These are phyloP conservation scores for Geranium rotundifolium DNA, from an alignment of 345 rosid genomes.

Conservation along the genomic window DNA sequence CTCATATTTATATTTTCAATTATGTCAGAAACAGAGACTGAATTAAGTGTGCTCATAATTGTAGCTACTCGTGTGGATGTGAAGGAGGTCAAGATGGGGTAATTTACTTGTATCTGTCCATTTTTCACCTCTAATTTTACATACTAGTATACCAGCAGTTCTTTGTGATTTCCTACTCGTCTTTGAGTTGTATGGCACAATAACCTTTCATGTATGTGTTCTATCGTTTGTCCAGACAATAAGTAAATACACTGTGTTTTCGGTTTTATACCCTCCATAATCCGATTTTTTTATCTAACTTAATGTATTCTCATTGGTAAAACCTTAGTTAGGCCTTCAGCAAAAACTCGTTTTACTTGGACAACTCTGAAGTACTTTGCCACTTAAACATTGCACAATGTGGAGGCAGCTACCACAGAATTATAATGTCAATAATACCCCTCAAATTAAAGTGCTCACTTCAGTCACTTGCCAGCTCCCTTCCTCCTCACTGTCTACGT, in stretches of 20 bases:
- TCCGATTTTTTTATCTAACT: neutral
- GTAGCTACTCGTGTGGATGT: conserved; percentile 65
- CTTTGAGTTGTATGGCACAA: neutral
- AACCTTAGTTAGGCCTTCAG: neutral
- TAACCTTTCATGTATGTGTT: neutral
- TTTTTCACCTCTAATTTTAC: neutral
- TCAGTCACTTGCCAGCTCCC: neutral
- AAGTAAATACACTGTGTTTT: neutral
- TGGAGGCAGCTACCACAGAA: neutral
- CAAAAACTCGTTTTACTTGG: neutral
- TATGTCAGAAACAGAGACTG: conserved; percentile 17
- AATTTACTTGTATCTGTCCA: conserved; percentile 1
- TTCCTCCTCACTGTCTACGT: neutral
- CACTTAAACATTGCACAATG: neutral
- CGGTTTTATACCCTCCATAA: neutral
- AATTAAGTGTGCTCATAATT: conserved; percentile 16
- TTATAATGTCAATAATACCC: neutral
- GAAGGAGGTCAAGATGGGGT: conserved; percentile 96
- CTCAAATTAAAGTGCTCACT: neutral
- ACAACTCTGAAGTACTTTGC: neutral
- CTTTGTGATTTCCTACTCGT: neutral
- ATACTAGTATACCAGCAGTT: neutral
- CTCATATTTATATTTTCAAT: conserved; percentile 8
- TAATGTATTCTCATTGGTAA: too few relatives aligned
- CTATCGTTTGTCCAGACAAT: neutral